Evolutionary conservation across 805 yeast species (phyloP).

Genomic region (Kluyveromyces dobzhanskii): DNA sequence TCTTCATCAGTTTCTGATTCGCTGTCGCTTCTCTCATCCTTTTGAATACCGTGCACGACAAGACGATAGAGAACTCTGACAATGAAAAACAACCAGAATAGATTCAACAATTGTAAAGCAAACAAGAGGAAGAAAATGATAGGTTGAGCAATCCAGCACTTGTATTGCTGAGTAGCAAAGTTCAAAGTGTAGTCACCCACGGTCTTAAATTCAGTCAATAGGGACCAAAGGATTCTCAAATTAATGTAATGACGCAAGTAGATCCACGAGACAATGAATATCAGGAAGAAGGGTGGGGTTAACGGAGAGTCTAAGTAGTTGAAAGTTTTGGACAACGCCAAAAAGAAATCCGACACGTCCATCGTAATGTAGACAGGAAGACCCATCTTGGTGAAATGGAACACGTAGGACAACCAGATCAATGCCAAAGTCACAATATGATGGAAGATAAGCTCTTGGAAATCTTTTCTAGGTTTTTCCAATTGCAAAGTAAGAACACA

Average conservation of each 20-base stretch:
- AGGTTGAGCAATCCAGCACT: conserved; percentile 91
- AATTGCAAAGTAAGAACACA: conserved; percentile 72
- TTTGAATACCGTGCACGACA: conserved; percentile 47
- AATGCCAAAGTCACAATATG: conserved; percentile 86
- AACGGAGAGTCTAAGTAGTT: conserved; percentile 69
- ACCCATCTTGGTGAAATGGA: conserved; percentile 97
- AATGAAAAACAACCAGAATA: conserved; percentile 82
- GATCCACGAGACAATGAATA: conserved; percentile 70
- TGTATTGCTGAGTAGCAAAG: conserved; percentile 88
- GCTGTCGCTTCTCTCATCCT: conserved; percentile 83
- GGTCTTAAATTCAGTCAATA: conserved; percentile 75
- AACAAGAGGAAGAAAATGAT: conserved; percentile 72
- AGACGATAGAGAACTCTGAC: conserved; percentile 67
- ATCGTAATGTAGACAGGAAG: conserved; percentile 82
- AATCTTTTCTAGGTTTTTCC: conserved; percentile 94
- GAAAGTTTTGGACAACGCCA: conserved; percentile 76
- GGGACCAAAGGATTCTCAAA: conserved; percentile 72
- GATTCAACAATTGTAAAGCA: conserved; percentile 77
- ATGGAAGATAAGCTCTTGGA: conserved; percentile 82
- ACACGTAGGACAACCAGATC: conserved; percentile 79
- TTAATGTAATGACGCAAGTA: conserved; percentile 86
- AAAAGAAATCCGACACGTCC: conserved; percentile 90
- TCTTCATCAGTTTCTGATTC: conserved; percentile 50
- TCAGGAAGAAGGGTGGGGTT: conserved; percentile 56
- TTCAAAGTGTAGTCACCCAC: conserved; percentile 76